Evolutionary conservation across 2,329 filamentous ascomycete species (phyloP), one percentile per base, ranked within the genome.

Genomic region (Pseudogymnoascus sp.): DNA sequence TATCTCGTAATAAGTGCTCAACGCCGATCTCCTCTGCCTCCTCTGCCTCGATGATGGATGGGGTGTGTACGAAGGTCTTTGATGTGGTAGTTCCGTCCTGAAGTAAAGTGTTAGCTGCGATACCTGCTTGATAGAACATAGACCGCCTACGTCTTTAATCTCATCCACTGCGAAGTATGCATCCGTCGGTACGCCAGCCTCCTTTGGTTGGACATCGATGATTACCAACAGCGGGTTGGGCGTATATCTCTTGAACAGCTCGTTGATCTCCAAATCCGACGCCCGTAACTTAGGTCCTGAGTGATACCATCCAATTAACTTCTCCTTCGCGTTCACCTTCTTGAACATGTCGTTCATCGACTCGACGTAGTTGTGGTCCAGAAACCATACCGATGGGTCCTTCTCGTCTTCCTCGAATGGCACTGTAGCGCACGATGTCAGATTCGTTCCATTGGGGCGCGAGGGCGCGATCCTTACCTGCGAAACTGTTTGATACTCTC

Each of bases 281-380:
- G 92, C 93, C 73, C 94, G 87, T 71, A 99, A 82, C 82, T 97
- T 99, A 39, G 94, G 94, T 41, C 94, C 94, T 17, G 94, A 96
- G 78, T 99, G 94, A 77, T 99, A 99, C 94, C 94, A 99, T 72
- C 94, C 94, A 82, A 99, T 95, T 75, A 99, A 84, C 85, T 97
- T 97, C 80, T 99, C 94, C 66, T 90, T 83, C 64, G 94, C 94
- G 79, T 99, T 99, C 82, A 99, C 92, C 80, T 97, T 97, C 82
- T 99, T 99, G 84, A 99, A 99, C 94, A 99, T 99, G 77, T 97
- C 94, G 79, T 94, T 96, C 94, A 99, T 99, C 69, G 88, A 90
- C 78, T 99, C 94, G 76, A 99, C 90, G 72, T 97, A 99, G 83
- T 97, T 97, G 83, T 99, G 94, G 75, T 99, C 94, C 67, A 99